Evolutionary conservation across 345 rosid species (phyloP).

Genomic region (Anastatica hierochuntica): DNA sequence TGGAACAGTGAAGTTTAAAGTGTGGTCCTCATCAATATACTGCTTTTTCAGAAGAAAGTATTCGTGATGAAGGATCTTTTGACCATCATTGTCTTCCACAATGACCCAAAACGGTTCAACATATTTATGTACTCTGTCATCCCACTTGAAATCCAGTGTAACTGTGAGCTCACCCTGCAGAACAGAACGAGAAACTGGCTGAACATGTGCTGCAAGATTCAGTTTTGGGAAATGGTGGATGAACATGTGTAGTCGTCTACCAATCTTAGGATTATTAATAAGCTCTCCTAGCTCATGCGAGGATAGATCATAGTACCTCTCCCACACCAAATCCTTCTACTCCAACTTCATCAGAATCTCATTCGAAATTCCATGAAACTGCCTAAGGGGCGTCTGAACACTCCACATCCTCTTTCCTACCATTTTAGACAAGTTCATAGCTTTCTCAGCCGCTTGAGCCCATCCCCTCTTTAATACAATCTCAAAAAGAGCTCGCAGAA

Average conservation of each 20-base stretch:
- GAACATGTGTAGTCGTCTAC: constrained; percentile 62
- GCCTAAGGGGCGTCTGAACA: constrained; percentile 82
- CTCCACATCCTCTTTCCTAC: constrained; percentile 87
- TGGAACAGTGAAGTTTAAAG: constrained; percentile 70
- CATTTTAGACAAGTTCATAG: constrained; percentile 78
- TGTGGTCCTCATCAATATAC: constrained; percentile 69
- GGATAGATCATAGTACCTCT: constrained; percentile 77
- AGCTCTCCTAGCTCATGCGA: constrained; percentile 81
- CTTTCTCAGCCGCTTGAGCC: constrained; percentile 80
- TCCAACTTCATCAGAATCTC: constrained; percentile 73
- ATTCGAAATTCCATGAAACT: constrained; percentile 62
- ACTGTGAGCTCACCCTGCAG: constrained; percentile 66
- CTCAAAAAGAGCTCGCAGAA: constrained; percentile 73
- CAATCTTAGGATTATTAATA: constrained; percentile 62
- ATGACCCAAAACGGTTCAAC: constrained; percentile 89
- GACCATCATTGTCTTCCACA: constrained; percentile 85
- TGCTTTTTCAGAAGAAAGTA: constrained; percentile 80
- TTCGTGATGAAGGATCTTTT: constrained; percentile 73
- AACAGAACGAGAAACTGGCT: constrained; percentile 68
- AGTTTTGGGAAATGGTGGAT: constrained; percentile 79
- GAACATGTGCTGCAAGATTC: constrained; percentile 73
- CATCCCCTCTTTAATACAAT: constrained; percentile 81
- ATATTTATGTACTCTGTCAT: constrained; percentile 69
- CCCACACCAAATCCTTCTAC: constrained; percentile 85
- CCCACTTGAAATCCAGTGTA: constrained; percentile 88